Conservation (phyloP, 768 basidiomycete species). For the Tulasnella sp. region DNA sequence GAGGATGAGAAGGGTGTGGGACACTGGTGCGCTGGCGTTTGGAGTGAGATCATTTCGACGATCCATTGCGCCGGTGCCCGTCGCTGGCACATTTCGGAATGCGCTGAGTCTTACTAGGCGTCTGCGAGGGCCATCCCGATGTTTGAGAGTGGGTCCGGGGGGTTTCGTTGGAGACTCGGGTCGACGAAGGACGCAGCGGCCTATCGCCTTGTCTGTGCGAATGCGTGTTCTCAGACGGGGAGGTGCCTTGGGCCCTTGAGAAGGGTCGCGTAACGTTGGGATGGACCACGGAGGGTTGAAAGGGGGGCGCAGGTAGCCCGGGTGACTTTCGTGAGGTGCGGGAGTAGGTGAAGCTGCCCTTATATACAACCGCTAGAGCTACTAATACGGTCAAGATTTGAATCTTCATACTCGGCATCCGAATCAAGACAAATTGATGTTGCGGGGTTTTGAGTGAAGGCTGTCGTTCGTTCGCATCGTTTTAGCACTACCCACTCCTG, state of each 20-base stretch:
- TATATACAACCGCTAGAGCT: not conserved
- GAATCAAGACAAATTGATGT: not conserved
- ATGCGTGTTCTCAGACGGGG: constrained; percentile 15
- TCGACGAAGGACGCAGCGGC: constrained; percentile 29
- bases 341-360: not conserved
- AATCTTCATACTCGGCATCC: not conserved
- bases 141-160: constrained; percentile 78
- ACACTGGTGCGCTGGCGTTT: too few species aligned
- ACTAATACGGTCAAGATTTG: not conserved
- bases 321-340: constrained; percentile 18
- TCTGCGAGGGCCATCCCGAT: constrained; percentile 40
- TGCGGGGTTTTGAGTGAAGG: not conserved
- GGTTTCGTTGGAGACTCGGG: constrained; percentile 60
- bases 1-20: too few species aligned
- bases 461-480: not conserved
- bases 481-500: not conserved
- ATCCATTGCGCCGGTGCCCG: too few species aligned
- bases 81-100: too few species aligned
- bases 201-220: constrained; percentile 23
- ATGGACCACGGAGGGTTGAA: constrained; percentile 10
- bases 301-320: not conserved
- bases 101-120: too few species aligned
- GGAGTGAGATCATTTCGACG: too few species aligned
- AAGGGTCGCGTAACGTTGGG: constrained; percentile 15
- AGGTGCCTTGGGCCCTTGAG: constrained; percentile 12